Conservation (phyloP, 495 filamentous ascomycete genomes). For the Pseudoneurospora amorphoporcata region DNA sequence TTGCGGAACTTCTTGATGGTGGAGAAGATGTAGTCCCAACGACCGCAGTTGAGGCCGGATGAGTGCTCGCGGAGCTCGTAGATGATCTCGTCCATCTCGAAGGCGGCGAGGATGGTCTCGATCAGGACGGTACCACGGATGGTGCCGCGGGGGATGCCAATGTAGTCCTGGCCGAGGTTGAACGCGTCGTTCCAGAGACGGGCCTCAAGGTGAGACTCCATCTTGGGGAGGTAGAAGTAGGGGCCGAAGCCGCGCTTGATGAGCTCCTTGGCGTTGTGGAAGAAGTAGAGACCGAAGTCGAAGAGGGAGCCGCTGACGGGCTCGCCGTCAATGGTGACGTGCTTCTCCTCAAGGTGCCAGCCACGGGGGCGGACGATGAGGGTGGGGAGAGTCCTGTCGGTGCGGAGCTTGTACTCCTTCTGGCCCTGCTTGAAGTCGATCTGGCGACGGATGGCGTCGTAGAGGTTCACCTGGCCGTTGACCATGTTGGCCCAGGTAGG, state of each 20-base stretch:
- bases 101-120: slow-evolving; percentile 97
- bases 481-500: slow-evolving; percentile 99
- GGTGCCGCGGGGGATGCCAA: slow-evolving; percentile 80
- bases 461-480: slow-evolving; percentile 95
- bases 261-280: slow-evolving; percentile 91
- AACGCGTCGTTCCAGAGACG: slow-evolving; percentile 98
- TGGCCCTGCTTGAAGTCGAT: slow-evolving; percentile 92
- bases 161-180: slow-evolving; percentile 89
- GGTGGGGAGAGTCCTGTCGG: slow-evolving; percentile 67
- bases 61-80: slow-evolving; percentile 97
- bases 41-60: slow-evolving; percentile 93
- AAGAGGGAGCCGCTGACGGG: slow-evolving; percentile 89
- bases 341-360: slow-evolving; percentile 97
- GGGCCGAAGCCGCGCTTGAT: slow-evolving; percentile 77
- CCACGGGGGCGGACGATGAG: slow-evolving; percentile 81
- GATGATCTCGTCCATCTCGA: slow-evolving; percentile 99
- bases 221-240: slow-evolving; percentile 99
- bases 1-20: slow-evolving; percentile 99
- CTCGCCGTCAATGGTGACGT: slow-evolving; percentile 92
- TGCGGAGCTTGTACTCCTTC: slow-evolving; percentile 97
- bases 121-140: slow-evolving; percentile 95
- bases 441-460: slow-evolving; percentile 90
- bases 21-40: slow-evolving; percentile 99
- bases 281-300: slow-evolving; percentile 99
- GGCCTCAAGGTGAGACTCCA: slow-evolving; percentile 97